Conservation (phyloP, 2,329 filamentous ascomycete species). For the Pseudonectria buxi region DNA sequence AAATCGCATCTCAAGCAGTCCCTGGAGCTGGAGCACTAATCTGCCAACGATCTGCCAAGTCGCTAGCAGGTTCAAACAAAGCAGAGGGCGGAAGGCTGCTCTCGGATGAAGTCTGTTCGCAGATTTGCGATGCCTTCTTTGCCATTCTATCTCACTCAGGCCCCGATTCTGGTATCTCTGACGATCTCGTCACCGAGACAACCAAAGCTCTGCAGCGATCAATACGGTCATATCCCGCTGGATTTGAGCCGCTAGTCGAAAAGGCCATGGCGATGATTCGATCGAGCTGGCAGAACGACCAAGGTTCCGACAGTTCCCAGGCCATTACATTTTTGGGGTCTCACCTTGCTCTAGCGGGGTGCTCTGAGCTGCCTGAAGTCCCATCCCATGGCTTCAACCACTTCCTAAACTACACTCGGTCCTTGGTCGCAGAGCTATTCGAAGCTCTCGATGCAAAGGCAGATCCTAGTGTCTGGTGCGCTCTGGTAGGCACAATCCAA, state of each 20-base stretch:
- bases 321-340: constrained; percentile 32
- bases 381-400: constrained; percentile 28
- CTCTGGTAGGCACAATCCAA: constrained; percentile 32
- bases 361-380: constrained; percentile 32
- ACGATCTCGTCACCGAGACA: constrained; percentile 35
- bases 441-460: constrained; percentile 27
- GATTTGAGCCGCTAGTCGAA: constrained; percentile 28
- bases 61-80: constrained; percentile 3
- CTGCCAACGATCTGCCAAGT: constrained; percentile 30
- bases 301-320: constrained; percentile 15
- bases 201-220: constrained; percentile 35
- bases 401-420: constrained; percentile 33
- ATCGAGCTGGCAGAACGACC: constrained; percentile 13
- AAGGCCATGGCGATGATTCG: constrained; percentile 22
- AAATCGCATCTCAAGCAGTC: constrained; percentile 37
- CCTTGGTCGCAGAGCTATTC: constrained; percentile 30
- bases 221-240: constrained; percentile 28
- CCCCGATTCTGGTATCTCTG: constrained; percentile 15
- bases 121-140: constrained; percentile 33
- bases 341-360: constrained; percentile 43
- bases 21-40: constrained; percentile 40
- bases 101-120: constrained; percentile 26
- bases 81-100: constrained; percentile 20
- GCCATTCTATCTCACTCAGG: constrained; percentile 21
- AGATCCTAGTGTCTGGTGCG: constrained; percentile 29